Evolutionary conservation across 495 filamentous ascomycete genomes (phyloP), one percentile per base, ranked within the genome.

Genomic region (Aspergillus wentii): DNA sequence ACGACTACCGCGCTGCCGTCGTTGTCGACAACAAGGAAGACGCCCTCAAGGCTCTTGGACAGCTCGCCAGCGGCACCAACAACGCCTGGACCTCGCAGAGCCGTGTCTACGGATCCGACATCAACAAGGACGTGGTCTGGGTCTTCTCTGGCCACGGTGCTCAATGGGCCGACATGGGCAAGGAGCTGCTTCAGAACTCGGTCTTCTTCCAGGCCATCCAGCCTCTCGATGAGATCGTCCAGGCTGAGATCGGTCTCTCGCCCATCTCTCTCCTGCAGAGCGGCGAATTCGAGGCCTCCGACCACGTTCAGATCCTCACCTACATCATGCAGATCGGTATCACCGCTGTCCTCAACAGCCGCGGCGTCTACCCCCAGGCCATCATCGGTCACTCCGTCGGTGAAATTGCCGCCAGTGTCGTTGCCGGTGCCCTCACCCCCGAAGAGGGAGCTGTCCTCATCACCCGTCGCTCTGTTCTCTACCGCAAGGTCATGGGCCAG

Each of bases 111-210:
- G 9, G 9, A 14, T 19, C 21, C 5, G 31, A 14, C 3, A 23
- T 23, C 13, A 20, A 8, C 21, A 40, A 39, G 21, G 27, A 38
- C 21, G 17, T 54, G 31, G 37, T 49, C 15, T 37, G 52, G 49
- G 33, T 49, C 4, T 61, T 61, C 27, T 82, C 78, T 7, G 80
- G 80, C 10, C 80, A 85, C 42, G 80, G 80, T 10, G 75, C 79
- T 0, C 80, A 83, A 41, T 83, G 77, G 74, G 46, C 71, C 1
- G 57, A 59, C 11, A 81, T 83, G 76, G 74, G 69, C 5, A 61
- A 49, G 21, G 56, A 66, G 16, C 40, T 79, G n/a, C n/a, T 59
- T 3, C 18, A 35, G 11, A 35, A 35, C 29, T 16, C 15, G 5
- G 18, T 40, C 17, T 48, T 48, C 30, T 17, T 19, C 5, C 10